Conservation (phyloP, 306 rosid genomes). For the Sophora flavescens region DNA sequence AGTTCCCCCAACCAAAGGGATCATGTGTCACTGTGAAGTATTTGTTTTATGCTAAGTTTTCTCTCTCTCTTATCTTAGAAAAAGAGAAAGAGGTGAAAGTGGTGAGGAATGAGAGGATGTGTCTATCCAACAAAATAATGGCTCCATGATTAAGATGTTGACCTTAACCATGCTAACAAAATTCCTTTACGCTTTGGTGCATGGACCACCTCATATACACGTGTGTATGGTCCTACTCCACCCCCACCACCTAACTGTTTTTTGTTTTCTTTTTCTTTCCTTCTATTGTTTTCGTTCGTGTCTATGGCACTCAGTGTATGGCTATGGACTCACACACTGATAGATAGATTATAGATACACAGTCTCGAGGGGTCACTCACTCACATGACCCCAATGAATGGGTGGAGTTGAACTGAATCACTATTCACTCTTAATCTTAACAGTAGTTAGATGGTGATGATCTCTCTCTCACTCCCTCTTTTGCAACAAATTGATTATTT, state of each 20-base stretch:
- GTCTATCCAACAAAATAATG: slow-evolving; percentile 58
- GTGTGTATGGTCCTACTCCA: slow-evolving; percentile 76
- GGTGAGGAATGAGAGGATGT: slow-evolving; percentile 40
- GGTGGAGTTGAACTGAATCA: background rate
- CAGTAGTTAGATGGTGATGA: background rate
- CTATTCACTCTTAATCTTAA: background rate
- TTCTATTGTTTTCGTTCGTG: background rate
- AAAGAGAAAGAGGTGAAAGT: slow-evolving; percentile 32
- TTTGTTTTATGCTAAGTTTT: slow-evolving; percentile 52
- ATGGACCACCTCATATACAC: slow-evolving; percentile 75
- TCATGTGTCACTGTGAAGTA: slow-evolving; percentile 27
- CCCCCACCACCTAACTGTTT: slow-evolving; percentile 42
- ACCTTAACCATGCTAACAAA: slow-evolving; percentile 63
- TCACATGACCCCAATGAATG: background rate
- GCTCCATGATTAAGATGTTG: slow-evolving; percentile 66
- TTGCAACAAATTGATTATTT: slow-evolving; percentile 6
- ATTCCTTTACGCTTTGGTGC: slow-evolving; percentile 57
- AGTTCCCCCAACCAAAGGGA: slow-evolving; percentile 7
- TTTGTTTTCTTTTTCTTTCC: background rate
- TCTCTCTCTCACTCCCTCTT: background rate
- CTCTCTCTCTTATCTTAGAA: slow-evolving; percentile 36
- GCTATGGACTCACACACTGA: background rate
- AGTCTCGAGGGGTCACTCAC: slow-evolving; percentile 17
- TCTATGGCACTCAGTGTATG: slow-evolving; percentile 33
- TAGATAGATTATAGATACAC: background rate